A percentile compares a stretch with the other conserved stretches of the same genome.
Evolutionary conservation across 2,329 filamentous ascomycete genomes (phyloP).

Genomic region (Chrysosporium keratinophilum): DNA sequence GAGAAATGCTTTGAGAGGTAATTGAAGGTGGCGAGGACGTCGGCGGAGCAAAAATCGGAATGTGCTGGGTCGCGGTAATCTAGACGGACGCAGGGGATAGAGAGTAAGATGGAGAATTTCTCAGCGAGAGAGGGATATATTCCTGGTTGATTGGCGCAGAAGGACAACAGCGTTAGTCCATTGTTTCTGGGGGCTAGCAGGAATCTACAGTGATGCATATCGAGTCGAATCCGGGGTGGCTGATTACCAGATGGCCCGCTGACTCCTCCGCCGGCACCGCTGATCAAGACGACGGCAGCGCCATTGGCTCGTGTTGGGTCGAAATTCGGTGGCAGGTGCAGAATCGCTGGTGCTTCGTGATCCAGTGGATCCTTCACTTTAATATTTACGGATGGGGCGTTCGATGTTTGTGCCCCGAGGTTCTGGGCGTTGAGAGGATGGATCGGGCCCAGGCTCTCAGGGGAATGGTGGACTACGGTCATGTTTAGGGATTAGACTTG

Average conservation of each 20-base stretch:
- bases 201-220: not conserved
- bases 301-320: conserved; percentile 9
- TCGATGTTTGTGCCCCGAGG: conserved; percentile 11
- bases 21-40: conserved; percentile 31
- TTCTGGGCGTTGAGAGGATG: conserved; percentile 15
- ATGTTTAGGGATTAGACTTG: not conserved
- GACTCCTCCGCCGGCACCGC: conserved; percentile 31
- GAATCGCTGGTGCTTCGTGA: conserved; percentile 22
- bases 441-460: conserved; percentile 12
- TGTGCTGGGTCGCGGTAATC: conserved; percentile 34
- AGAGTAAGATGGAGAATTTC: conserved; percentile 32
- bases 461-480: conserved; percentile 5
- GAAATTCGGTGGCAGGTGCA: conserved; percentile 27
- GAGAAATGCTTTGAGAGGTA: conserved; percentile 26
- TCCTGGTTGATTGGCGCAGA: conserved; percentile 14
- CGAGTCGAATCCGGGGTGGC: not conserved
- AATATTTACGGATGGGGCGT: conserved; percentile 15
- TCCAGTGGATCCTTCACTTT: conserved; percentile 19
- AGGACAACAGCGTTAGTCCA: not conserved
- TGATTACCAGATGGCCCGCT: conserved; percentile 31
- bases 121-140: conserved; percentile 34
- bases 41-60: conserved; percentile 28
- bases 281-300: conserved; percentile 25
- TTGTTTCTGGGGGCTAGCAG: not conserved
- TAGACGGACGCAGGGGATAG: conserved; percentile 33